These are phyloP conservation scores for Pseudocohnilembus persalinus DNA, from an alignment of 169 alveolate species.

Conservation along the genomic window DNA sequence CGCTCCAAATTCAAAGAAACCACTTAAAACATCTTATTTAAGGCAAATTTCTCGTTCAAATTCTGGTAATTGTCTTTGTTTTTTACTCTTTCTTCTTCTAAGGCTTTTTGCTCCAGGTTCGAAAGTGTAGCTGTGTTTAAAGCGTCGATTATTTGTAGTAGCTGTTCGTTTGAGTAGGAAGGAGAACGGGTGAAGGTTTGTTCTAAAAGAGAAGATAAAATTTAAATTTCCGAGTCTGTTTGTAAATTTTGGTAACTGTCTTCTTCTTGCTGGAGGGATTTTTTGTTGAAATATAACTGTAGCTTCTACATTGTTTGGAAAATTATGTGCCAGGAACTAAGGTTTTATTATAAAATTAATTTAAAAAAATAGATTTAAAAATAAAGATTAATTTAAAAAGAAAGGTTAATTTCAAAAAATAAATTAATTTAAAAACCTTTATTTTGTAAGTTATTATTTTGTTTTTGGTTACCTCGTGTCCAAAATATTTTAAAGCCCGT, in stretches of 20 bases:
- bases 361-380: no score
- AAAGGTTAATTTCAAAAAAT: no score
- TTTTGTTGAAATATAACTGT: background rate
- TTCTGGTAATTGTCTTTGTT: background rate
- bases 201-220: background rate
- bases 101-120: background rate
- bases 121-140: background rate
- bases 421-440: no score
- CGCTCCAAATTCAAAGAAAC: background rate
- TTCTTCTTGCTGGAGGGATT: background rate
- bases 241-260: background rate
- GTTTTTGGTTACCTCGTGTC: background rate
- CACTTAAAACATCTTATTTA: background rate
- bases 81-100: background rate
- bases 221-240: background rate
- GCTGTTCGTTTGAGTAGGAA: background rate
- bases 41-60: background rate
- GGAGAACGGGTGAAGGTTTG: background rate
- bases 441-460: no score
- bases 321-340: background rate
- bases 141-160: background rate
- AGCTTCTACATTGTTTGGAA: background rate
- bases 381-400: no score
- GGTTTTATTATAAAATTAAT: no score
- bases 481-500: background rate